These are phyloP conservation scores for Paecilomyces dactylethromorphus DNA, from an alignment of 2,329 filamentous ascomycete genomes.

Conservation along the genomic window DNA sequence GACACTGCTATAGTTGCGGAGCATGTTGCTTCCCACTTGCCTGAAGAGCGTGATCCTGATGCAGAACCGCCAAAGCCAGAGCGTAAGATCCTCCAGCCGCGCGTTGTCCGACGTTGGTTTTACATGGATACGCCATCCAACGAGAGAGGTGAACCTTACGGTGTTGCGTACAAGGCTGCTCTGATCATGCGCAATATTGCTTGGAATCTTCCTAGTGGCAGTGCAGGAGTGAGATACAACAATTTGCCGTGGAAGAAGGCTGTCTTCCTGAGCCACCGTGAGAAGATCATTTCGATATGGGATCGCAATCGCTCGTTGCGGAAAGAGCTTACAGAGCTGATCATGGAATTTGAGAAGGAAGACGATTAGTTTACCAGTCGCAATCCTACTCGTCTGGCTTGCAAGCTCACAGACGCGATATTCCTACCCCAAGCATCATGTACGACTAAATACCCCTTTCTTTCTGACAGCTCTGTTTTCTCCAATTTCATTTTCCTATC, in stretches of 20 bases:
- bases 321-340: conserved; percentile 35
- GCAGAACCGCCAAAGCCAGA: conserved; percentile 28
- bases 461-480: background rate
- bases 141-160: conserved; percentile 36
- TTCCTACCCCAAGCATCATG: background rate
- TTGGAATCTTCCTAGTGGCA: conserved; percentile 31
- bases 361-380: background rate
- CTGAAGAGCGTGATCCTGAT: conserved; percentile 26
- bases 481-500: background rate
- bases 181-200: conserved; percentile 43
- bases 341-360: conserved; percentile 34
- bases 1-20: conserved; percentile 32
- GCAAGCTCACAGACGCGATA: background rate
- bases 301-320: conserved; percentile 36
- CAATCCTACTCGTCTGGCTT: conserved; percentile 1
- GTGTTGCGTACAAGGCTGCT: conserved; percentile 41
- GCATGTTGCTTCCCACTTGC: conserved; percentile 34
- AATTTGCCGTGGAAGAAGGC: conserved; percentile 33
- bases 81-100: conserved; percentile 32
- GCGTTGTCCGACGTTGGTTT: conserved; percentile 32
- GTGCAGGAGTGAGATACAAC: conserved; percentile 17
- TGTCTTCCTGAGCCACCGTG: conserved; percentile 32
- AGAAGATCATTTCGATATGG: conserved; percentile 32
- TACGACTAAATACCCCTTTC: background rate
- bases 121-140: conserved; percentile 37